Evolutionary conservation across 352 stramenopile genomes (phyloP).

Genomic region (Phytopythium ostracodes): DNA sequence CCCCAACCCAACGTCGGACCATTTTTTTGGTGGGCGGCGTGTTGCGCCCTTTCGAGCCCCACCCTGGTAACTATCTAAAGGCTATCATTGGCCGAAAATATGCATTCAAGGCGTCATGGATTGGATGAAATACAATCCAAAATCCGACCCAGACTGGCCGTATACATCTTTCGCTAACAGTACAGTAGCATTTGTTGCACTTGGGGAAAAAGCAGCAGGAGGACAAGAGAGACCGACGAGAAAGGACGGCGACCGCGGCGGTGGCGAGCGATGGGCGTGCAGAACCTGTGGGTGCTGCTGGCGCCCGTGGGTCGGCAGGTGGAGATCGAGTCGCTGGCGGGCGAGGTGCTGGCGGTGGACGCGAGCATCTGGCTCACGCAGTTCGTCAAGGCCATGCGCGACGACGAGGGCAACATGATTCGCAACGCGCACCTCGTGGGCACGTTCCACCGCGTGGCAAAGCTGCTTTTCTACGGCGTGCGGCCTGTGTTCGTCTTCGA

Average conservation of each 20-base stretch:
- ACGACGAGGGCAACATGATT: constrained; percentile 93
- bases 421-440: constrained; percentile 95
- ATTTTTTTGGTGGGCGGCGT: not conserved
- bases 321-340: constrained; percentile 97
- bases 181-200: constrained; percentile 7
- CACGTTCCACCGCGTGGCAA: constrained; percentile 92
- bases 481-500: constrained; percentile 99
- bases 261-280: constrained; percentile 91
- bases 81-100: not conserved
- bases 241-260: not conserved
- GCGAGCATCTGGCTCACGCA: constrained; percentile 99
- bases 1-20: too few relatives aligned
- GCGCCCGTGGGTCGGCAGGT: constrained; percentile 95
- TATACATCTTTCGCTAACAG: constrained; percentile 2
- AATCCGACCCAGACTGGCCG: not conserved
- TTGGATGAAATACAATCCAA: not conserved
- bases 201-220: not conserved
- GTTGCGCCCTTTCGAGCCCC: not conserved
- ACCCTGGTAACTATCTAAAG: not conserved
- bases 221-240: not conserved
- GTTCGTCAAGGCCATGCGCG: constrained; percentile 98
- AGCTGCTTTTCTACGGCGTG: constrained; percentile 95
- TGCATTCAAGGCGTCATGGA: not conserved
- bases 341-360: constrained; percentile 96
- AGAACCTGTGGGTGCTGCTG: constrained; percentile 98